Percentiles rank a stretch among this genome's conserved stretches.
phyloP scores from a whole-genome alignment of 192 early-diverging fungal genomes.

The Endogone sp. region DNA sequence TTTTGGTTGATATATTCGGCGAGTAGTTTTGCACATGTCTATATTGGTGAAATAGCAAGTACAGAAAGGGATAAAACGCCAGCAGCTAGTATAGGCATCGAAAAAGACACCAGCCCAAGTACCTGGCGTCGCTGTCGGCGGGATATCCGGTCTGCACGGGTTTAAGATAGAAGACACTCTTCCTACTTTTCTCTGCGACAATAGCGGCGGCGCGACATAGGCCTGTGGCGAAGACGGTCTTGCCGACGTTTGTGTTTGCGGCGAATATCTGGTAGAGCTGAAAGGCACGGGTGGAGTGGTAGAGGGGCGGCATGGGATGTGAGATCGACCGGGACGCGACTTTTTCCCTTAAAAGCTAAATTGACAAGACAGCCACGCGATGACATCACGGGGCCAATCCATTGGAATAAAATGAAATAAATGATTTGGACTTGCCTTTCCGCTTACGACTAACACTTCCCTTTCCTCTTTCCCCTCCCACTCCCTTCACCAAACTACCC shows the following conservation, averaged over 20 bases:
- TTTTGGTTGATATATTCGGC: conserved; percentile 31
- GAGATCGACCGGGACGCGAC: background rate
- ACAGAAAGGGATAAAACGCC: too few species aligned
- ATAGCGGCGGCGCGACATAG: conserved; percentile 55
- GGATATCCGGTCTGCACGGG: conserved; percentile 85
- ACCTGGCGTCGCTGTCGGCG: conserved; percentile 68
- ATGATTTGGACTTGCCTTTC: too few species aligned
- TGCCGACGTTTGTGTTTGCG: conserved; percentile 82
- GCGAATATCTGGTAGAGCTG: conserved; percentile 67
- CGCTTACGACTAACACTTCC: background rate
- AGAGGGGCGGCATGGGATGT: conserved; percentile 18
- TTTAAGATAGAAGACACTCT: conserved; percentile 66
- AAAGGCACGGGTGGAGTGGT: conserved; percentile 45
- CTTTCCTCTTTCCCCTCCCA: background rate
- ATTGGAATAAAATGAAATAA: too few species aligned
- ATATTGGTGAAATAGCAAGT: background rate
- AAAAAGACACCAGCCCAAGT: too few species aligned
- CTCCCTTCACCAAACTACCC: conserved; percentile 7
- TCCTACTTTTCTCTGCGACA: conserved; percentile 28
- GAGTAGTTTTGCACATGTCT: conserved; percentile 58
- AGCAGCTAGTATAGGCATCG: too few species aligned
- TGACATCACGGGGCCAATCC: background rate
- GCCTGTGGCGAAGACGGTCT: conserved; percentile 71
- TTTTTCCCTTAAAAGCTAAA: too few species aligned
- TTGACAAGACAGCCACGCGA: too few species aligned